These are phyloP conservation scores for Vickermania ingenoplastis DNA, from an alignment of 208 protist species.

Conservation along the genomic window DNA sequence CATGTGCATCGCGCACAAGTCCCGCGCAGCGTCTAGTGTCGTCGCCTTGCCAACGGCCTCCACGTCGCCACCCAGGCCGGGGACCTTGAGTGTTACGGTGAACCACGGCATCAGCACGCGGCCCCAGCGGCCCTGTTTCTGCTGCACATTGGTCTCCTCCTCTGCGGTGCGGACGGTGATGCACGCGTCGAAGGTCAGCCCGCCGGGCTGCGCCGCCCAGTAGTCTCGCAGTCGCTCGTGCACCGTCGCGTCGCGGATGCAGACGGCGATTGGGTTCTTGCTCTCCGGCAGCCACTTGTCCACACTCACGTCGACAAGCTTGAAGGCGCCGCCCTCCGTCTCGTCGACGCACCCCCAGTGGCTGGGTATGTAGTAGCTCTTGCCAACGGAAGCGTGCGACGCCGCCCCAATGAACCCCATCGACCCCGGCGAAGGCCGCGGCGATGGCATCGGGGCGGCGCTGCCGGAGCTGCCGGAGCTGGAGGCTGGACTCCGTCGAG, in stretches of 20 bases:
- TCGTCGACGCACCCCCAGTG: conserved; percentile 26
- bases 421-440: background rate
- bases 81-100: conserved; percentile 9
- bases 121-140: background rate
- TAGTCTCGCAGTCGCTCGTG: conserved; percentile 23
- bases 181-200: conserved; percentile 3
- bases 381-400: background rate
- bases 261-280: conserved; percentile 22
- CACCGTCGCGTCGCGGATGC: conserved; percentile 31
- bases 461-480: background rate
- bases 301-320: conserved; percentile 33
- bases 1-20: conserved; percentile 72
- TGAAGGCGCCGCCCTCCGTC: conserved; percentile 41
- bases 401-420: background rate
- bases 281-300: conserved; percentile 25
- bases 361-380: background rate
- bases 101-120: conserved; percentile 13
- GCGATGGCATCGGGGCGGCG: background rate
- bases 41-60: conserved; percentile 40
- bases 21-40: conserved; percentile 12
- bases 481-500: background rate
- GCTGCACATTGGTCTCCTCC: conserved; percentile 5
- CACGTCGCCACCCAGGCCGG: conserved; percentile 2
- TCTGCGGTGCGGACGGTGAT: conserved; percentile 5
- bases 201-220: conserved; percentile 1